phyloP scores from a whole-genome alignment of 371 early-diverging fungal genomes.

The Apophysomyces variabilis region DNA sequence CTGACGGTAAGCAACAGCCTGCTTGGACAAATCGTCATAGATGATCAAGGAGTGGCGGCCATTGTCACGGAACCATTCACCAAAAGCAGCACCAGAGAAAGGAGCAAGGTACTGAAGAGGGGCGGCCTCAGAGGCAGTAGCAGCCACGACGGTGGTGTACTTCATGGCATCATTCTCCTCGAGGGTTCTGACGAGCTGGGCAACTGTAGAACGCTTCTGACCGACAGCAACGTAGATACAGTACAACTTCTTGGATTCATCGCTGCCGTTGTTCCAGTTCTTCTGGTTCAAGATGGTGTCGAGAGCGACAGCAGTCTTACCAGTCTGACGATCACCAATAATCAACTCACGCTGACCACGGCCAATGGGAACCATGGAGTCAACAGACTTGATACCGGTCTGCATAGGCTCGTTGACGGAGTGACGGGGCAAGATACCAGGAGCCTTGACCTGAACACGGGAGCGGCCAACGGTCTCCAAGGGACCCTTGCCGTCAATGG shows the following conservation, averaged over 20 bases:
- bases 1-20: too few relatives aligned
- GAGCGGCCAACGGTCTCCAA: slow-evolving; percentile 59
- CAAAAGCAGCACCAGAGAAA: too few relatives aligned
- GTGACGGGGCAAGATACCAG: slow-evolving; percentile 96
- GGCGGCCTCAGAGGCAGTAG: too few relatives aligned
- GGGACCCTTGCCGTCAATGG: slow-evolving; percentile 87
- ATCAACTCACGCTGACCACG: slow-evolving; percentile 99
- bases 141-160: too few relatives aligned
- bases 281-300: slow-evolving; percentile 97
- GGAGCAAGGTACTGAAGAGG: too few relatives aligned
- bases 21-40: too few relatives aligned
- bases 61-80: too few relatives aligned
- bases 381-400: slow-evolving; percentile 98
- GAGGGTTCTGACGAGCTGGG: slow-evolving; percentile 94
- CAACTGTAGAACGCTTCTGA: slow-evolving; percentile 97
- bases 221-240: slow-evolving; percentile 71
- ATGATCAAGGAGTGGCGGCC: too few relatives aligned
- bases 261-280: slow-evolving; percentile 87
- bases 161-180: slow-evolving; percentile 72
- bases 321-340: slow-evolving; percentile 98
- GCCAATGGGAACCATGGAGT: slow-evolving; percentile 98
- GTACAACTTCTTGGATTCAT: slow-evolving; percentile 31
- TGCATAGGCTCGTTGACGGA: slow-evolving; percentile 98
- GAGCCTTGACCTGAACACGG: slow-evolving; percentile 96
- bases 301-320: slow-evolving; percentile 95